These are phyloP conservation scores for Pseudopyricularia javanii DNA, from an alignment of 2,329 filamentous ascomycete species.

Conservation along the genomic window DNA sequence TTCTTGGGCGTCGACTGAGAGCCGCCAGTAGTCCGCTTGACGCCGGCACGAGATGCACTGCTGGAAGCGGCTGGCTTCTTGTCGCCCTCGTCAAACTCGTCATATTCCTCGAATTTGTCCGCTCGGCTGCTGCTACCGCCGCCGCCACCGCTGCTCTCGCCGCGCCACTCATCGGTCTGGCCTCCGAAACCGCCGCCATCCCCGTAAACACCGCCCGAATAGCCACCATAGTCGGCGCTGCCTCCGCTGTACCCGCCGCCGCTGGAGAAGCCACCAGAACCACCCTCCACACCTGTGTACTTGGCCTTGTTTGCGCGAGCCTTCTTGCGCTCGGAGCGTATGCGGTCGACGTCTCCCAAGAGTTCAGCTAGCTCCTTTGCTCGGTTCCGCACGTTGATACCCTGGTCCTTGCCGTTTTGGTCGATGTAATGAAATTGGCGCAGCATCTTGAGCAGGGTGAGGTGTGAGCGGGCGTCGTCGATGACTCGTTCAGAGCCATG, in stretches of 20 bases:
- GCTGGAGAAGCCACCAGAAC: constrained; percentile 46
- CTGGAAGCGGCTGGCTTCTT: constrained; percentile 32
- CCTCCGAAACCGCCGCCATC: constrained; percentile 91
- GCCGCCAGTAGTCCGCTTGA: constrained; percentile 28
- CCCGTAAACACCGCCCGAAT: constrained; percentile 71
- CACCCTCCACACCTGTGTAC: constrained; percentile 88
- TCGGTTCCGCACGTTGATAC: constrained; percentile 91
- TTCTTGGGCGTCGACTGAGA: constrained; percentile 35
- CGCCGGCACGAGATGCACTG: constrained; percentile 31
- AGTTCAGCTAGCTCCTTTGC: constrained; percentile 92
- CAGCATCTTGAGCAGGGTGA: constrained; percentile 94
- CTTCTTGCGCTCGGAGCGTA: constrained; percentile 77
- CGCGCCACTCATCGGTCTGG: constrained; percentile 58
- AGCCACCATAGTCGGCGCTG: constrained; percentile 39
- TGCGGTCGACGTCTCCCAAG: constrained; percentile 82
- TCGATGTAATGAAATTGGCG: constrained; percentile 97
- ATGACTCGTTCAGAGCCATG: constrained; percentile 96
- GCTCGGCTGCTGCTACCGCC: constrained; percentile 40
- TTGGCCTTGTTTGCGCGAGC: constrained; percentile 83
- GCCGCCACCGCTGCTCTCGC: constrained; percentile 32
- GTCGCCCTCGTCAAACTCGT: constrained; percentile 78
- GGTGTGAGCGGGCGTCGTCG: constrained; percentile 88
- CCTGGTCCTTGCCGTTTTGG: constrained; percentile 93
- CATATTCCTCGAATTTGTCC: constrained; percentile 90
- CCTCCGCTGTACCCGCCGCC: constrained; percentile 38